Evolutionary conservation across 495 filamentous ascomycete species (phyloP).

Genomic region (Tuber brumale): DNA sequence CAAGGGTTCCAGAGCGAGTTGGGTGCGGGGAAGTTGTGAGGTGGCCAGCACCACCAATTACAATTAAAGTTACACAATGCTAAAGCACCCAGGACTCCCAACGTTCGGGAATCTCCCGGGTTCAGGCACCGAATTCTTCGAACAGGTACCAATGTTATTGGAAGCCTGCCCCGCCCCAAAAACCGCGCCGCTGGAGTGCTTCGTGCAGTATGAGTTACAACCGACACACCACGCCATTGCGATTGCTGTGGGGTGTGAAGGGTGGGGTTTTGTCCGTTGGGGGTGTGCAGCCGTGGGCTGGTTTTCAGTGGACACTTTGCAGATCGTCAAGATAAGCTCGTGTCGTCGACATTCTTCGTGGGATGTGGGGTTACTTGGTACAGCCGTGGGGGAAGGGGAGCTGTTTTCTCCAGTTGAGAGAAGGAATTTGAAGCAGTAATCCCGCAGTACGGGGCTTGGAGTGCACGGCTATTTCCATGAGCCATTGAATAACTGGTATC

Average conservation of each 20-base stretch:
- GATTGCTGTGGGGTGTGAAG: background rate
- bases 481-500: background rate
- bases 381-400: background rate
- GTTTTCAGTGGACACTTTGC: background rate
- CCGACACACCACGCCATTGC: background rate
- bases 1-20: background rate
- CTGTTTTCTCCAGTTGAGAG: background rate
- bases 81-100: background rate
- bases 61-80: background rate
- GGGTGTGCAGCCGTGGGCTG: conserved; percentile 1
- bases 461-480: background rate
- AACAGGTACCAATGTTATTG: background rate
- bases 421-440: background rate
- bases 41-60: background rate
- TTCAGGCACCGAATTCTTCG: background rate
- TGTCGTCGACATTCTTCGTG: background rate
- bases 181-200: background rate
- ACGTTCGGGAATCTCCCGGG: background rate
- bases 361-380: background rate
- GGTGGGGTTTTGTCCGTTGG: background rate
- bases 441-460: background rate
- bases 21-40: background rate
- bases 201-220: conserved; percentile 4
- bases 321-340: background rate
- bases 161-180: background rate